Conservation (phyloP, 441 rosid species). For the California macrophylla region DNA sequence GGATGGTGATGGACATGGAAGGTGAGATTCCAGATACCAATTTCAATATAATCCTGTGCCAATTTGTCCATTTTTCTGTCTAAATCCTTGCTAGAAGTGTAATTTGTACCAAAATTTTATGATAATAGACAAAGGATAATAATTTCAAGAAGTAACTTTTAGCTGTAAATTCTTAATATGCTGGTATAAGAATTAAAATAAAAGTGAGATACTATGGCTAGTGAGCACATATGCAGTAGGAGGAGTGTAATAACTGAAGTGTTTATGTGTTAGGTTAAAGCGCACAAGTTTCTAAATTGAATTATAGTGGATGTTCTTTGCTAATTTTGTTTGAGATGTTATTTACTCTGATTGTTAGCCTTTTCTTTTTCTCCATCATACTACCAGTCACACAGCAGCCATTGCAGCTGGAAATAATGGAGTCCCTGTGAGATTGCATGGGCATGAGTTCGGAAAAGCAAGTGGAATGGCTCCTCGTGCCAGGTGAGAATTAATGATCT, state of each 20-base stretch:
- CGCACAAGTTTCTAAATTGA: neutral
- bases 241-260: neutral
- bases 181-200: neutral
- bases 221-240: neutral
- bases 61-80: neutral
- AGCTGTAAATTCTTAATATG: neutral
- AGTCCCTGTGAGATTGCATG: conserved; percentile 77
- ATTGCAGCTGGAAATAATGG: conserved; percentile 99
- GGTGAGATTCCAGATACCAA: conserved; percentile 33
- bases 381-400: conserved; percentile 83
- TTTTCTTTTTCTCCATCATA: neutral
- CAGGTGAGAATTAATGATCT: conserved; percentile 39
- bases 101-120: neutral
- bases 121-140: neutral
- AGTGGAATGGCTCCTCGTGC: conserved; percentile 99
- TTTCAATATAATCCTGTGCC: conserved; percentile 2
- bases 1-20: conserved; percentile 99
- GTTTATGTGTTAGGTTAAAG: neutral
- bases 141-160: neutral
- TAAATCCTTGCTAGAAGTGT: neutral
- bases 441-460: conserved; percentile 95
- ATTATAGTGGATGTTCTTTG: neutral
- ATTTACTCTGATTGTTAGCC: neutral
- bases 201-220: neutral
- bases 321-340: neutral